Evolutionary conservation across 495 filamentous ascomycete genomes (phyloP).

Genomic region (Hypoxylon fuscum): DNA sequence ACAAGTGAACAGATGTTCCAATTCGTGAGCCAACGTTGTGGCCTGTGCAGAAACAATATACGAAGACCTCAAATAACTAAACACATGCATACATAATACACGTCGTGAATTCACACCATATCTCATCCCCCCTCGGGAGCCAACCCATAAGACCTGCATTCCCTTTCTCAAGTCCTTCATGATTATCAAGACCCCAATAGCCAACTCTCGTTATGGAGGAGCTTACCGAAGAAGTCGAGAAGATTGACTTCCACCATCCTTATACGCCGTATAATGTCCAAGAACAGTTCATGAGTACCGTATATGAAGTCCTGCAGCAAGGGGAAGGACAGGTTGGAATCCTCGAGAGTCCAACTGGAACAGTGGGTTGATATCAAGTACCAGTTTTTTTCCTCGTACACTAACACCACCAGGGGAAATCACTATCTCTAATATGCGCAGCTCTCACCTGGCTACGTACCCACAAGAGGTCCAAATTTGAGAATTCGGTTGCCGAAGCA

Average conservation of each 20-base stretch:
- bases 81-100: too few species aligned
- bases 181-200: background rate
- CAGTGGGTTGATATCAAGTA: conserved; percentile 51
- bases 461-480: conserved; percentile 74
- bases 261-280: conserved; percentile 93
- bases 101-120: background rate
- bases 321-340: conserved; percentile 84
- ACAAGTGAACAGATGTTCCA: background rate
- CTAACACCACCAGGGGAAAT: conserved; percentile 78
- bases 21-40: background rate
- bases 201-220: conserved; percentile 36
- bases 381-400: background rate
- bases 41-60: background rate
- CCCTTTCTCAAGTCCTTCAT: background rate
- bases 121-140: background rate
- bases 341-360: conserved; percentile 91
- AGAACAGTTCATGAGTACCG: conserved; percentile 84
- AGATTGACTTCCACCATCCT: conserved; percentile 84
- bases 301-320: conserved; percentile 83
- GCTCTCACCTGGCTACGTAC: conserved; percentile 93
- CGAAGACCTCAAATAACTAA: too few species aligned
- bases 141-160: background rate
- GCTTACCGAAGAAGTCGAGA: conserved; percentile 28
- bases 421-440: conserved; percentile 91
- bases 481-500: conserved; percentile 51